phyloP scores from a whole-genome alignment of 2,329 filamentous ascomycete genomes.

The Orbilia ellipsospora region DNA sequence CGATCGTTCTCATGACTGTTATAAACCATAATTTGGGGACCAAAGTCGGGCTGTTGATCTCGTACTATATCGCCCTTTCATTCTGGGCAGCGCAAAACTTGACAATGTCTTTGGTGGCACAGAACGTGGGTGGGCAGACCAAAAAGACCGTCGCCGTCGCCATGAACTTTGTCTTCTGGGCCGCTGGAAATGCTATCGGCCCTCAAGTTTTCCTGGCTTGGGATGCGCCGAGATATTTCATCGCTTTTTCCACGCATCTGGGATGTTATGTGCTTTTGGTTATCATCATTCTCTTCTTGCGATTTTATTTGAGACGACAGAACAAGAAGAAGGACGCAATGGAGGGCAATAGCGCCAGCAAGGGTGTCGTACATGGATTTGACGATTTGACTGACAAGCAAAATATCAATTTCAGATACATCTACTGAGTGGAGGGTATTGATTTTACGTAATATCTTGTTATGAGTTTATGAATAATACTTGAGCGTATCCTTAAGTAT shows the following conservation, averaged over 20 bases:
- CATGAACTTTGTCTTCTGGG: slow-evolving; percentile 77
- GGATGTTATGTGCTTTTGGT: slow-evolving; percentile 75
- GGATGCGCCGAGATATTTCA: slow-evolving; percentile 74
- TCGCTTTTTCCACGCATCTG: slow-evolving; percentile 75
- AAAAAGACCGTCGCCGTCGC: slow-evolving; percentile 77
- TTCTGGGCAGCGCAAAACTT: slow-evolving; percentile 79
- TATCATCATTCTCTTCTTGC: slow-evolving; percentile 69
- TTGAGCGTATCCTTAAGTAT: background rate
- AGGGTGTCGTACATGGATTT: slow-evolving; percentile 68
- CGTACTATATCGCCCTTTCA: slow-evolving; percentile 79
- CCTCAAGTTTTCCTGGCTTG: slow-evolving; percentile 73
- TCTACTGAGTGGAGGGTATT: slow-evolving; percentile 62
- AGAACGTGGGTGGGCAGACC: slow-evolving; percentile 78
- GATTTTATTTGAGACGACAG: slow-evolving; percentile 70
- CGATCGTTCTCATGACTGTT: slow-evolving; percentile 77
- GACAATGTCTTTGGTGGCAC: slow-evolving; percentile 73
- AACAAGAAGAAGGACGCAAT: slow-evolving; percentile 68
- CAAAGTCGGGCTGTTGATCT: slow-evolving; percentile 75
- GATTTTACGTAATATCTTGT: slow-evolving; percentile 3
- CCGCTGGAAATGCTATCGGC: slow-evolving; percentile 73
- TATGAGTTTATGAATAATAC: slow-evolving; percentile 6
- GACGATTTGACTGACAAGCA: slow-evolving; percentile 73
- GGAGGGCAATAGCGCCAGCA: slow-evolving; percentile 63
- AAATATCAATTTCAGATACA: slow-evolving; percentile 72
- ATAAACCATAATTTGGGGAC: slow-evolving; percentile 69